Evolutionary conservation across 768 basidiomycete species (phyloP).

Genomic region (Boletus subcaerulescens): DNA sequence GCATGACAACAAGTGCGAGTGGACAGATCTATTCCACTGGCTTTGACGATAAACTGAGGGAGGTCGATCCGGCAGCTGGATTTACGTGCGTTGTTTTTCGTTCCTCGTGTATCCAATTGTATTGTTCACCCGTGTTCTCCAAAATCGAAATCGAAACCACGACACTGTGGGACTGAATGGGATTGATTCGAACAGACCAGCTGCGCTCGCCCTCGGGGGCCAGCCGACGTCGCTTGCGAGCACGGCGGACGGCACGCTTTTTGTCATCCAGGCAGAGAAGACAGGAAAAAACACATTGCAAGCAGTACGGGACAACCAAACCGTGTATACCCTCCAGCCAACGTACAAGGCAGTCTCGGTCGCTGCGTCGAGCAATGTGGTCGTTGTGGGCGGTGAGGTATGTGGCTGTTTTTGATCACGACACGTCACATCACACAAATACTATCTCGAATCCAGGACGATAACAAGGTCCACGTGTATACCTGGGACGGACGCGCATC

Average conservation of each 20-base stretch:
- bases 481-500: constrained; percentile 62
- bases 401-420: constrained; percentile 18
- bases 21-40: constrained; percentile 68
- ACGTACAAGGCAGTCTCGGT: constrained; percentile 55
- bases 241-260: constrained; percentile 58
- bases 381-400: constrained; percentile 79
- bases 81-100: constrained; percentile 27
- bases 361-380: constrained; percentile 46
- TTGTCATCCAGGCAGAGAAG: constrained; percentile 49
- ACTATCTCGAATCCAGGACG: constrained; percentile 37
- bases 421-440: background rate
- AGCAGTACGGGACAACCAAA: constrained; percentile 68
- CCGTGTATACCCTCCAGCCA: constrained; percentile 53
- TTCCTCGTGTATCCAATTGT: background rate
- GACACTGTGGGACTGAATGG: background rate
- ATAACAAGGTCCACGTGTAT: constrained; percentile 71
- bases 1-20: constrained; percentile 44
- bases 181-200: constrained; percentile 39
- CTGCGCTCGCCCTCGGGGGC: constrained; percentile 48
- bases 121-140: background rate
- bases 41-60: constrained; percentile 76
- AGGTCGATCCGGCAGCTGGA: constrained; percentile 45
- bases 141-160: background rate
- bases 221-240: constrained; percentile 71
- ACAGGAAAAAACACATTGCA: constrained; percentile 47